phyloP scores from a whole-genome alignment of 208 protist species.

The Acanthamoeba lugdunensis region DNA sequence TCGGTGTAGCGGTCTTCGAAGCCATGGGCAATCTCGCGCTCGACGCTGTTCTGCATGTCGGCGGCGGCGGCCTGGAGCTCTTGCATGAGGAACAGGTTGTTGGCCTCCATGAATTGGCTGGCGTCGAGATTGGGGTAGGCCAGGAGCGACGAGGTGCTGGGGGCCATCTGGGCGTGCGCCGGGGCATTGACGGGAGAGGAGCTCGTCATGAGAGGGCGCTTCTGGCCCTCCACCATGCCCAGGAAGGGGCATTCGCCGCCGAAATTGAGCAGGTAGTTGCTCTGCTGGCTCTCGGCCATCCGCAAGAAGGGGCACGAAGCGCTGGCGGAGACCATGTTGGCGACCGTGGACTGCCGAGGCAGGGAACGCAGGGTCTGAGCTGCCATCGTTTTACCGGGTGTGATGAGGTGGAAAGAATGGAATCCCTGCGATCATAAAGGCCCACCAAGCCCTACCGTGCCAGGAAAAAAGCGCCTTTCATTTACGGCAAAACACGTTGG shows the following conservation, averaged over 20 bases:
- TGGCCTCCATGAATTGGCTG: constrained; percentile 5
- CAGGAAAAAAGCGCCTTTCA: background rate
- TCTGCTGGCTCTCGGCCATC: constrained; percentile 27
- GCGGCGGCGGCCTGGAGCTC: background rate
- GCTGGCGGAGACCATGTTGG: background rate
- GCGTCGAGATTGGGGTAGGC: background rate
- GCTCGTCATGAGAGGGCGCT: background rate
- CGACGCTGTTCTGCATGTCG: background rate
- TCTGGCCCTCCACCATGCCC: constrained; percentile 67
- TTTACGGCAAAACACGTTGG: background rate
- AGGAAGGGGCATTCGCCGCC: constrained; percentile 72
- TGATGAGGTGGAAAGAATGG: background rate
- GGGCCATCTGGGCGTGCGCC: constrained; percentile 62
- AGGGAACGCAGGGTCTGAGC: constrained; percentile 19
- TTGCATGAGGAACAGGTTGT: constrained; percentile 46
- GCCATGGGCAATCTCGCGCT: constrained; percentile 19
- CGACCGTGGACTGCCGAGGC: background rate
- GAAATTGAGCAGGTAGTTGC: constrained; percentile 62
- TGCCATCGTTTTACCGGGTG: background rate
- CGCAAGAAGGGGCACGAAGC: constrained; percentile 70
- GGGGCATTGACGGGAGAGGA: constrained; percentile 15
- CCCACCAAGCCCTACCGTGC: background rate
- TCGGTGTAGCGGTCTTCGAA: constrained; percentile 12
- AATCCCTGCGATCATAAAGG: background rate
- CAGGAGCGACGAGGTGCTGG: background rate